Conservation (phyloP, 805 yeast genomes). For the Yamadazyma akitaensis region DNA sequence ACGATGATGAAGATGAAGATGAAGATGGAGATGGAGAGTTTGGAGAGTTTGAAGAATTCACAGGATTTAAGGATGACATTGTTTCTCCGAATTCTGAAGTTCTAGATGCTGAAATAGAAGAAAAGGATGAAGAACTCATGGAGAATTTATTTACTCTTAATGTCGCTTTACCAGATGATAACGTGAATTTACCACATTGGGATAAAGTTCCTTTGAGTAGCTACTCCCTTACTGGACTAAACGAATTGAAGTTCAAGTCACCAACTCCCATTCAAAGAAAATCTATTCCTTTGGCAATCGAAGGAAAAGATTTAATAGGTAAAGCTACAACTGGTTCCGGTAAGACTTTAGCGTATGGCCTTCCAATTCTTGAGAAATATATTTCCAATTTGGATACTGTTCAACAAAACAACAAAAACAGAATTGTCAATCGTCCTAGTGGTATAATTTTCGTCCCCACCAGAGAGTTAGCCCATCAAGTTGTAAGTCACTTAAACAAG, state of each 20-base stretch:
- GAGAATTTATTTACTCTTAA: constrained; percentile 14
- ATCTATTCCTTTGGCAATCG: constrained; percentile 70
- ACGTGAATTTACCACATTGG: constrained; percentile 63
- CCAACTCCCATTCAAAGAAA: constrained; percentile 86
- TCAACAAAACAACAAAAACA: constrained; percentile 16
- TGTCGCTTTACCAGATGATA: constrained; percentile 29
- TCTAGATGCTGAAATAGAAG: constrained; percentile 16
- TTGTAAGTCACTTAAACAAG: constrained; percentile 68
- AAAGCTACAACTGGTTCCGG: constrained; percentile 98
- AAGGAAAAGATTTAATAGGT: constrained; percentile 83
- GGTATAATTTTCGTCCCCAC: constrained; percentile 93
- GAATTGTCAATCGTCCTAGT: constrained; percentile 44
- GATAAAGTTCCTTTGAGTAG: constrained; percentile 48
- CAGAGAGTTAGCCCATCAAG: constrained; percentile 94
- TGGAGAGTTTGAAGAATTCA: constrained; percentile 16
- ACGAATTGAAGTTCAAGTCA: constrained; percentile 49
- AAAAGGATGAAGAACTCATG: constrained; percentile 11
- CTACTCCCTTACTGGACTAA: constrained; percentile 60
- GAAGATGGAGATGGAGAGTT: constrained; percentile 21
- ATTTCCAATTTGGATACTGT: constrained; percentile 23
- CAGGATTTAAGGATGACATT: constrained; percentile 16
- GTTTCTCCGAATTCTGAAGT: constrained; percentile 9
- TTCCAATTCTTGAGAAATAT: constrained; percentile 79
- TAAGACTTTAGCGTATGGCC: constrained; percentile 92
- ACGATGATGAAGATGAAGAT: constrained; percentile 11